Percentiles rank a stretch among this genome's conserved stretches.
Evolutionary conservation across 306 rosid genomes (phyloP).

Genomic region (Comarum palustre): DNA sequence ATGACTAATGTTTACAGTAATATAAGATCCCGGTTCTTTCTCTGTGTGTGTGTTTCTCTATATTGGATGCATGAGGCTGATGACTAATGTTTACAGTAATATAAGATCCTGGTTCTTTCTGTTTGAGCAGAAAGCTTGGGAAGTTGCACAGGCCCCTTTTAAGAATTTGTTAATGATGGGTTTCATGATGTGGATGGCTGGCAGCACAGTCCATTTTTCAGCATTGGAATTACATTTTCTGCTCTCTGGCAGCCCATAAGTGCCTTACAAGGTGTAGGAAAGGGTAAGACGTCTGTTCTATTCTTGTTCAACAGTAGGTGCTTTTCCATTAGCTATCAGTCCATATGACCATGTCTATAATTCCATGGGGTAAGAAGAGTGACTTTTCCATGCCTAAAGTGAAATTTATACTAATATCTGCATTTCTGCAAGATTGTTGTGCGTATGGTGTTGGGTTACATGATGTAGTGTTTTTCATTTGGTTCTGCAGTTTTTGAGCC

Average conservation of each 20-base stretch:
- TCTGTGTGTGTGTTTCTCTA: no score
- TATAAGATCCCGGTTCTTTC: no score
- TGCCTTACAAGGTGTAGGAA: conserved; percentile 88
- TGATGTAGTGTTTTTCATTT: neutral
- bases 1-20: no score
- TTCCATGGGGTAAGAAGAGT: neutral
- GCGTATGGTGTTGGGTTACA: neutral
- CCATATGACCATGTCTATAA: neutral
- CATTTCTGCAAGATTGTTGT: neutral
- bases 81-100: neutral
- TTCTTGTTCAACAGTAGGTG: neutral
- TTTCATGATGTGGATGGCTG: conserved; percentile 99
- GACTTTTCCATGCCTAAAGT: neutral
- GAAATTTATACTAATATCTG: neutral
- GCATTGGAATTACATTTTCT: conserved; percentile 96
- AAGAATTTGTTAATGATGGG: conserved; percentile 99
- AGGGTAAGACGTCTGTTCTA: conserved; percentile 40
- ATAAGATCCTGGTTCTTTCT: conserved; percentile 10
- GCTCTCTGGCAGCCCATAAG: conserved; percentile 99
- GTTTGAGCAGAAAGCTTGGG: conserved; percentile 93
- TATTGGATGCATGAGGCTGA: neutral
- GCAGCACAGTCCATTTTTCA: conserved; percentile 90
- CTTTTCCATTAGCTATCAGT: neutral
- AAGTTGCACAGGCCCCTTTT: conserved; percentile 95
- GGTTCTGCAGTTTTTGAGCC: conserved; percentile 90